Conservation (phyloP, 176 grass and related monocot genomes). For the Microstegium vimineum region DNA sequence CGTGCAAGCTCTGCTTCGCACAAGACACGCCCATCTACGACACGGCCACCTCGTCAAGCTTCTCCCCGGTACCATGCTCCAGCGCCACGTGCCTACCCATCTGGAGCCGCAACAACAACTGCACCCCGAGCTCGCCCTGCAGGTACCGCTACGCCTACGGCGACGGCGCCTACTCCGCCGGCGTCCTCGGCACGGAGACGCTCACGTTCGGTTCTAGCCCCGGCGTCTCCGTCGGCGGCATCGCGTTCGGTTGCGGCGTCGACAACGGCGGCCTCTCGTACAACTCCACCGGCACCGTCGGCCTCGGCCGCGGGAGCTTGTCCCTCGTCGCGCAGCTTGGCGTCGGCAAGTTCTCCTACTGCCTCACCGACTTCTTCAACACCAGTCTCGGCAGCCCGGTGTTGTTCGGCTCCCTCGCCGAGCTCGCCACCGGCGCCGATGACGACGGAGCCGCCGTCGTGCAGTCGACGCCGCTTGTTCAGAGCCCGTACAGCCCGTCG, state of each 20-base stretch:
- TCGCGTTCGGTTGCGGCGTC: slow-evolving; percentile 23
- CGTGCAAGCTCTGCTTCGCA: not conserved
- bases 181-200: slow-evolving; percentile 14
- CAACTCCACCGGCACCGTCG: slow-evolving; percentile 32
- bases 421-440: not conserved
- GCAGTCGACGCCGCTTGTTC: not conserved
- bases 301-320: slow-evolving; percentile 22
- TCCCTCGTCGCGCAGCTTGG: slow-evolving; percentile 34
- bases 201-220: slow-evolving; percentile 2
- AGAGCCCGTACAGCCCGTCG: not conserved
- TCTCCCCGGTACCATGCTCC: not conserved
- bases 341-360: slow-evolving; percentile 38
- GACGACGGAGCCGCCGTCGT: not conserved
- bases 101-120: not conserved
- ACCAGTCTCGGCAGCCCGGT: not conserved
- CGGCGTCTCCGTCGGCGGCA: not conserved
- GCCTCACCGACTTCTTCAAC: slow-evolving; percentile 28
- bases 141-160: not conserved
- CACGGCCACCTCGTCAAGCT: not conserved
- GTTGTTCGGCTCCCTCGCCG: not conserved
- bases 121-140: not conserved
- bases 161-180: not conserved
- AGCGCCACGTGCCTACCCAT: not conserved
- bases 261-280: not conserved
- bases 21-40: not conserved